Base-by-base conservation (phyloP, 2,329 filamentous ascomycete genomes). In the Fusarium subglutinans region DNA sequence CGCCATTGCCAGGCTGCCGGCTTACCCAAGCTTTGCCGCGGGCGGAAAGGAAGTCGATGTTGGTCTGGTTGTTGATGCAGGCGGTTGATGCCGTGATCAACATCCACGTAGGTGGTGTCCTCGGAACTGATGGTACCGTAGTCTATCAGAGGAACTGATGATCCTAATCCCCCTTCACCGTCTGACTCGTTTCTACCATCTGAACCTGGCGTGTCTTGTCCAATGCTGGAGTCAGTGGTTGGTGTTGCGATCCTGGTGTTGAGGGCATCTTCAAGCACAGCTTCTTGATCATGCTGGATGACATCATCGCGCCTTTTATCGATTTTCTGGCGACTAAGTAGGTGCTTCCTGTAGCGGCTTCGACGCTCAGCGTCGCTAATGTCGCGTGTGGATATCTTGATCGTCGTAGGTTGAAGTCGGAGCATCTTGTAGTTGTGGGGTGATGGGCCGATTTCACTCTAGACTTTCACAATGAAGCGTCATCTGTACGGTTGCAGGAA, bases 311-410 rank as follows among this genome's bases (percentile, higher is more conserved):
- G n/a, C 41, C 30, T 28, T 17, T 38, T 56, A 11, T 12, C 38
- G 9, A 13, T 11, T 8, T 45, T 48, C 41, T 56, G 40, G 15
- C 44, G 51, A 15, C 48, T 41, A 28, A 47, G 47, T 6, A 76
- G 68, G 30, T 77, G 63, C 24, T 62, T 73, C 30, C 70, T 74
- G 43, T 77, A 78, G 35, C 66, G 74, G 24, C 61, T 69, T n/a
- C 69, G 76, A 20, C 63, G 68, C 45, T 77, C 72, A 15, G 72
- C 59, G 26, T 77, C 75, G 26, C 60, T 66, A 33, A 78, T 61
- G 28, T 78, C 77, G 9, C 41, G 53, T 4, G 67, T 47, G 6
- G 70, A 69, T 28, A 78, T 51, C 5, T 54, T 63, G 22, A 78
- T 69, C 14, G 66, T 72, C 15, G 72, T 76, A 11, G 77, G 68